Evolutionary conservation across 768 basidiomycete species (phyloP), one percentile per base, ranked within the genome.

Genomic region (Hydnum rufescens): DNA sequence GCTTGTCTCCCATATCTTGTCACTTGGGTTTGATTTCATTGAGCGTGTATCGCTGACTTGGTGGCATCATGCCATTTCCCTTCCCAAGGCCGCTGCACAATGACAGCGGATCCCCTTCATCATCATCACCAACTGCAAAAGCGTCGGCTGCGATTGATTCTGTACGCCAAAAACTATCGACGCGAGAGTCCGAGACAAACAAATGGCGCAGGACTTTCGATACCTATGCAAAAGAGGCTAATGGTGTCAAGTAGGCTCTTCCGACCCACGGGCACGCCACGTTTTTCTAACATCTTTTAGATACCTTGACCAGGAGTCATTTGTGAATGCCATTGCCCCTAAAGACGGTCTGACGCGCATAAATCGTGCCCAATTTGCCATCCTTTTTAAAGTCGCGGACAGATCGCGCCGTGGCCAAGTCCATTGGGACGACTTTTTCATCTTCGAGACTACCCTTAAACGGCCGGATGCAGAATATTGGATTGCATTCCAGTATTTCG

Each of bases 401-500:
- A 69, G 74, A 42, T 74, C 76, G 42, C 74, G 76, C 62, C 75
- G 78, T 57, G 87, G 80, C 32, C 68, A 83, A 25, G 74, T 93
- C 51, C 82, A 82, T 49, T 96, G 88, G 82, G 89, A 95, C 60
- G 95, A 99, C 65, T 99, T 95, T 59, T 80, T 79, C 4, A 81
- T 93, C 56, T 99, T 99, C 63, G 83, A 97, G 70, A 92, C 89
- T 18, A 68, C 86, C 57, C 68, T 93, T 60, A 89, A 96, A 70
- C 74, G 85, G 57, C 87, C 93, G 19, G 93, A 96, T 65, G 93
- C 93, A 29, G 90, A 96, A 64, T 92, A 93, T 65, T 87, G 83
- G 74, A 90, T 92, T 66, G 89, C 90, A 19, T 93, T 93, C 71
- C 81, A 85, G 63, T 92, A 86, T 63, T 95, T 93, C 64, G 90